A percentile compares a stretch with the other conserved stretches of the same genome.
Conservation (phyloP, 2,329 filamentous ascomycete species). For the Fusarium goolgardi region DNA sequence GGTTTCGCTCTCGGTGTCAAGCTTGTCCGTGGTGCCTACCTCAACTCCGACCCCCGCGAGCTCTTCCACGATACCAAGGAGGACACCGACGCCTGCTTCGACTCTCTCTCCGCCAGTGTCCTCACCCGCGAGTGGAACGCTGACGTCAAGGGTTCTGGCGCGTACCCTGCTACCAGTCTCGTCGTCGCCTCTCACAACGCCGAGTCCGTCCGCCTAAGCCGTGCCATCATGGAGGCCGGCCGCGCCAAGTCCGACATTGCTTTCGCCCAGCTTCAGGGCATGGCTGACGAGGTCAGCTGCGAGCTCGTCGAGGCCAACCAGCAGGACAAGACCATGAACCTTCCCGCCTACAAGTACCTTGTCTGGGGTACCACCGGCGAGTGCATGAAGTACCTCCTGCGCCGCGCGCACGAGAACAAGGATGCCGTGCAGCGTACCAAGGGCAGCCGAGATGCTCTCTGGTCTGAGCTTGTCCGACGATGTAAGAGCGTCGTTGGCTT, state of each 20-base stretch:
- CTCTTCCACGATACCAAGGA: slow-evolving; percentile 78
- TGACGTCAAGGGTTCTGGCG: slow-evolving; percentile 51
- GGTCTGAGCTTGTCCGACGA: slow-evolving; percentile 69
- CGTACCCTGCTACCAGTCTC: slow-evolving; percentile 70
- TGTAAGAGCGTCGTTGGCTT: slow-evolving; percentile 57
- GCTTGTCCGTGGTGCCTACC: slow-evolving; percentile 79
- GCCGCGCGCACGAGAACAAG: slow-evolving; percentile 74
- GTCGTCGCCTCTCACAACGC: slow-evolving; percentile 88
- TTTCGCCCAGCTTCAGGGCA: slow-evolving; percentile 84
- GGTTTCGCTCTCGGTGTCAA: slow-evolving; percentile 78
- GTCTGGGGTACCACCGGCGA: slow-evolving; percentile 79
- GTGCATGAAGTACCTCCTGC: slow-evolving; percentile 85
- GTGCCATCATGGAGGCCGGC: slow-evolving; percentile 61
- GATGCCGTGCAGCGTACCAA: slow-evolving; percentile 74
- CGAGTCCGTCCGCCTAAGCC: slow-evolving; percentile 71
- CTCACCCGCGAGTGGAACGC: slow-evolving; percentile 65
- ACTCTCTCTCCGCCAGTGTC: slow-evolving; percentile 75
- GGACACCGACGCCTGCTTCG: slow-evolving; percentile 78
- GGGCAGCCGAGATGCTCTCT: slow-evolving; percentile 72
- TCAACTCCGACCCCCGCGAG: slow-evolving; percentile 75
- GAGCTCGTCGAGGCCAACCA: slow-evolving; percentile 61
- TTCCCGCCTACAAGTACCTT: slow-evolving; percentile 77
- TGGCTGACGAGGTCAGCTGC: slow-evolving; percentile 92
- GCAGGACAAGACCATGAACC: slow-evolving; percentile 47
- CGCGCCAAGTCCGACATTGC: slow-evolving; percentile 55